Percentiles rank a stretch among this genome's conserved stretches.
These are phyloP conservation scores for Tetrahymena elliotti DNA, from an alignment of 73 alveolate species.

Conservation along the genomic window DNA sequence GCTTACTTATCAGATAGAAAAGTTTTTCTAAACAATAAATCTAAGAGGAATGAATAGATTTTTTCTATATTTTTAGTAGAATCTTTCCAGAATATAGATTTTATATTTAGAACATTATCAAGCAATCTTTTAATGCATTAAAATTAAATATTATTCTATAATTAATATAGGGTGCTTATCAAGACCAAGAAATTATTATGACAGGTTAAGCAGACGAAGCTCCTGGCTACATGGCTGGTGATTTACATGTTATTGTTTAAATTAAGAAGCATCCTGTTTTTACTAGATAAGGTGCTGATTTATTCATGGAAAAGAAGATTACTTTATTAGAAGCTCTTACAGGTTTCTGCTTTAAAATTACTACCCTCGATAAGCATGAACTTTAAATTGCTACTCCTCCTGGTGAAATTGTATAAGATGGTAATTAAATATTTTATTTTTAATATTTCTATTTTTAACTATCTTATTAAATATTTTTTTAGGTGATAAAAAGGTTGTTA, in stretches of 20 bases:
- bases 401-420: constrained; percentile 86
- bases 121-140: background rate
- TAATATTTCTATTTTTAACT: background rate
- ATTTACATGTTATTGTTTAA: constrained; percentile 74
- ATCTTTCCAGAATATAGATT: background rate
- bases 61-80: background rate
- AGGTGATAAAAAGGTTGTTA: constrained; percentile 15
- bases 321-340: constrained; percentile 79
- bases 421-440: background rate
- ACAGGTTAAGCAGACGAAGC: constrained; percentile 96
- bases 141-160: background rate
- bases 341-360: constrained; percentile 64
- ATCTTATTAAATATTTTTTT: background rate
- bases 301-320: constrained; percentile 68
- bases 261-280: constrained; percentile 69
- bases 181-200: constrained; percentile 79
- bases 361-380: constrained; percentile 78
- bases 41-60: background rate
- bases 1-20: background rate
- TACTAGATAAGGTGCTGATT: constrained; percentile 88
- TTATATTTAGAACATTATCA: background rate
- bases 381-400: constrained; percentile 57
- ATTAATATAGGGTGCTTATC: constrained; percentile 54
- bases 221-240: constrained; percentile 97
- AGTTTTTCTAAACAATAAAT: background rate